Evolutionary conservation across 2,329 filamentous ascomycete species (phyloP).

Genomic region (Microcyclospora tardicrescens): DNA sequence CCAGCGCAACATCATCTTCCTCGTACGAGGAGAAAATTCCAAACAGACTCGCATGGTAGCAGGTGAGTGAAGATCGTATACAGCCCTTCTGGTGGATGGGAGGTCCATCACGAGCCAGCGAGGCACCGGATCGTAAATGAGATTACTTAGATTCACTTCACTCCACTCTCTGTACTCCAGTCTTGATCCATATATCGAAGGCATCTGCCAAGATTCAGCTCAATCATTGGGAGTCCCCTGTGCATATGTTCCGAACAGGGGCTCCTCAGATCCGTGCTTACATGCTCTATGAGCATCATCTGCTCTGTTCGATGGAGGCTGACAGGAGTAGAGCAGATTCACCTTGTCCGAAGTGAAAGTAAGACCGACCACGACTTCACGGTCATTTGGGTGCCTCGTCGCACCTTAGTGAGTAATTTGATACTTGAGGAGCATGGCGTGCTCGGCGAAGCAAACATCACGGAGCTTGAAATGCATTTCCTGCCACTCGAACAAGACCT

Average conservation of each 20-base stretch:
- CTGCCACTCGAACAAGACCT: slow-evolving; percentile 85
- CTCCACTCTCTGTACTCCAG: slow-evolving; percentile 39
- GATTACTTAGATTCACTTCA: slow-evolving; percentile 40
- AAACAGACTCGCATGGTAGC: slow-evolving; percentile 75
- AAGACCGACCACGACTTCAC: slow-evolving; percentile 91
- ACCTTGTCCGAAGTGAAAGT: slow-evolving; percentile 73
- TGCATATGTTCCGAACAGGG: too few relatives aligned
- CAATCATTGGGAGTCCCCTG: too few relatives aligned
- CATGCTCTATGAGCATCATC: too few relatives aligned
- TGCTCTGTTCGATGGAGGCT: neutral
- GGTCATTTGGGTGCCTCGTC: slow-evolving; percentile 88
- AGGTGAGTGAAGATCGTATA: slow-evolving; percentile 44
- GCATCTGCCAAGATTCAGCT: too few relatives aligned
- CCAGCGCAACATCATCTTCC: slow-evolving; percentile 89
- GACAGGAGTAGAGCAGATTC: slow-evolving; percentile 62
- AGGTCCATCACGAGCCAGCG: neutral
- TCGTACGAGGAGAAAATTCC: slow-evolving; percentile 79
- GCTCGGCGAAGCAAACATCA: slow-evolving; percentile 78
- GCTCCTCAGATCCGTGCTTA: too few relatives aligned
- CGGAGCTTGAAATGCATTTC: slow-evolving; percentile 78
- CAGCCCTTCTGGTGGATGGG: too few relatives aligned
- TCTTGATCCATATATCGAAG: slow-evolving; percentile 25
- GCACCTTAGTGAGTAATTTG: slow-evolving; percentile 81
- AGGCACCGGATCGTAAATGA: slow-evolving; percentile 44
- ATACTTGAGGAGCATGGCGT: slow-evolving; percentile 88